Percentiles rank a stretch among this genome's conserved stretches.
These are phyloP conservation scores for Rosa chinensis DNA, from an alignment of 306 rosid genomes.

Conservation along the genomic window DNA sequence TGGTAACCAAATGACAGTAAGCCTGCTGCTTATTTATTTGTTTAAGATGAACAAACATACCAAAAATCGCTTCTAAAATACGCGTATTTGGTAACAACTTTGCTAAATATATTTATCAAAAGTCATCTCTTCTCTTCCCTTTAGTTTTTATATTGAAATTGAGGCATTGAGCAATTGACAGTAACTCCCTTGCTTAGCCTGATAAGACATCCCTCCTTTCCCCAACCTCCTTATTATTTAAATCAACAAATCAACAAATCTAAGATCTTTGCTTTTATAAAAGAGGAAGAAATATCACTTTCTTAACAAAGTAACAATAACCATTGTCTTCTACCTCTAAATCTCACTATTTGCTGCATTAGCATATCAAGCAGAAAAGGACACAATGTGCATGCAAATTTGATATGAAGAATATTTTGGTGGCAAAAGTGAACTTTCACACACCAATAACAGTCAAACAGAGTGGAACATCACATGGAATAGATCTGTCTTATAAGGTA, in stretches of 20 bases:
- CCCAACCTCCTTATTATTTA: not conserved
- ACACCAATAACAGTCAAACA: conserved; percentile 35
- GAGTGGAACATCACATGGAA: conserved; percentile 59
- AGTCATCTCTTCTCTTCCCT: not conserved
- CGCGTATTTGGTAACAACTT: not conserved
- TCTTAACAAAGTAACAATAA: not conserved
- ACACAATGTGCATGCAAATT: conserved; percentile 12
- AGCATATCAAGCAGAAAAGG: not conserved
- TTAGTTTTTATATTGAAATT: not conserved
- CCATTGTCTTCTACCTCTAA: conserved; percentile 3
- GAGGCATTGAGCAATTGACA: not conserved
- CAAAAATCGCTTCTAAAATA: not conserved
- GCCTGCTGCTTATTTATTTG: not conserved
- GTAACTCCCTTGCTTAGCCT: not conserved
- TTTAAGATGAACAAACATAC: not conserved
- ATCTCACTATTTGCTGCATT: not conserved
- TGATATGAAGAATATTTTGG: not conserved
- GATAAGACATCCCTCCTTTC: conserved; percentile 11
- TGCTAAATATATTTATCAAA: not conserved
- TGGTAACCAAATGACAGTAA: conserved; percentile 4
- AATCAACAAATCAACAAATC: not conserved
- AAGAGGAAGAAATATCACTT: not conserved
- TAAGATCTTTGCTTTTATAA: not conserved
- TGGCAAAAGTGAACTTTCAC: conserved; percentile 23
- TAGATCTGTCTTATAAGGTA: conserved; percentile 55